Conservation (phyloP, 2,329 filamentous ascomycete species). For the Xylaria sp. region DNA sequence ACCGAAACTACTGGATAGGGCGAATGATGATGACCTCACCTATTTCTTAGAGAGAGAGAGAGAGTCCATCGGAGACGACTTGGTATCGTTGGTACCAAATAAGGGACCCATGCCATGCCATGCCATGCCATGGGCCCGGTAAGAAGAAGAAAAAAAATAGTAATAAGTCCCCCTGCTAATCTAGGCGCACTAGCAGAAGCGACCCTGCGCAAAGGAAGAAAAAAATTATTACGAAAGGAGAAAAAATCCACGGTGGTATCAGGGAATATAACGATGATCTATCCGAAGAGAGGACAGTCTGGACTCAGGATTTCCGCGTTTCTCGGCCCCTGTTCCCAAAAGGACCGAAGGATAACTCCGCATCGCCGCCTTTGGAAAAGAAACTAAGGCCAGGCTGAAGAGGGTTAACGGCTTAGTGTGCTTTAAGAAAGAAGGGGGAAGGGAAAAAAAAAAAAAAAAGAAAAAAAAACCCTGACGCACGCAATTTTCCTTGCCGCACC, state of each 20-base stretch:
- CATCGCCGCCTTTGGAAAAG: conserved; percentile 17
- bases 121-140: neutral
- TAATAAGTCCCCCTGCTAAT: neutral
- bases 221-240: neutral
- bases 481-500: conserved; percentile 29
- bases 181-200: neutral
- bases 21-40: conserved; percentile 7
- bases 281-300: neutral
- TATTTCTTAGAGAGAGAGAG: neutral
- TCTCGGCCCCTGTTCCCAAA: conserved; percentile 6
- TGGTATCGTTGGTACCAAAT: no score
- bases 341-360: conserved; percentile 14
- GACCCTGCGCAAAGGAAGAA: neutral
- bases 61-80: neutral
- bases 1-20: conserved; percentile 13
- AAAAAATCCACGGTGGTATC: no score
- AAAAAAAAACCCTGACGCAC: conserved; percentile 19
- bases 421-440: neutral
- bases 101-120: neutral
- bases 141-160: neutral
- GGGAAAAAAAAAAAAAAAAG: no score
- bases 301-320: conserved; percentile 7
- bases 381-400: conserved; percentile 16
- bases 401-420: conserved; percentile 11
- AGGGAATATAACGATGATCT: neutral